Percentiles rank a stretch among this genome's conserved stretches.
Conservation (phyloP, 2,329 filamentous ascomycete genomes). For the Fusarium sp. region DNA sequence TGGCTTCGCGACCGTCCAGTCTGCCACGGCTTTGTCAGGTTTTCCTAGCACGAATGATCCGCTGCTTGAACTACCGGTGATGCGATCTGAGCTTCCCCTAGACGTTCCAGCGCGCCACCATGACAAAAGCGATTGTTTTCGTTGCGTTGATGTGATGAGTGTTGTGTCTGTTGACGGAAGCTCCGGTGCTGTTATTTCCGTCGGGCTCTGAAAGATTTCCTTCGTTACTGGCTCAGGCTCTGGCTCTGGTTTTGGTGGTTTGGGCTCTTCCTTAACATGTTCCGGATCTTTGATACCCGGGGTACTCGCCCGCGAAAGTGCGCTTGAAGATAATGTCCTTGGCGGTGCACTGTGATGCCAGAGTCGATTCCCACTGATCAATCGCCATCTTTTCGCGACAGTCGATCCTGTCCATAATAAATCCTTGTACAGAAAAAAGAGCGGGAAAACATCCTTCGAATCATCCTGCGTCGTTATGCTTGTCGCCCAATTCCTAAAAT, state of each 20-base stretch:
- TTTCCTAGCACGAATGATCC: conserved; percentile 46
- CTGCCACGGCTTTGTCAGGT: conserved; percentile 50
- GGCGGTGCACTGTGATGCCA: conserved; percentile 40
- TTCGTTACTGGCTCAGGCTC: not conserved
- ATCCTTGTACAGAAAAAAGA: conserved; percentile 52
- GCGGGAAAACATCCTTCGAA: conserved; percentile 57
- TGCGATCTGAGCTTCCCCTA: conserved; percentile 45
- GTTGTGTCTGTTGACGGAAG: not conserved
- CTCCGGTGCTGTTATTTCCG: not conserved
- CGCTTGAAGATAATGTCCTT: conserved; percentile 2
- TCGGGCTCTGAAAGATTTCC: not conserved
- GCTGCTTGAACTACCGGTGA: conserved; percentile 43
- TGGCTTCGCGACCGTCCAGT: conserved; percentile 50
- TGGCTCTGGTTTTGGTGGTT: not conserved
- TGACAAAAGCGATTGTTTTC: not conserved
- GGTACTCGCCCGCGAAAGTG: not conserved
- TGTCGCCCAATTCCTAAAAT: conserved; percentile 56
- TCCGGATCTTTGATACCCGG: not conserved
- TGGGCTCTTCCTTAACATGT: not conserved
- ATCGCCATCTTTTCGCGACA: conserved; percentile 53
- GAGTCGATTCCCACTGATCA: conserved; percentile 55
- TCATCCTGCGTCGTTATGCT: conserved; percentile 56
- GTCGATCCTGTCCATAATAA: conserved; percentile 55
- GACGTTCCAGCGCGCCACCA: conserved; percentile 15
- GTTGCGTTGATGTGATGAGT: not conserved